These are phyloP conservation scores for Sugiyamaella castrensis DNA, from an alignment of 1,139 yeast species.

Conservation along the genomic window DNA sequence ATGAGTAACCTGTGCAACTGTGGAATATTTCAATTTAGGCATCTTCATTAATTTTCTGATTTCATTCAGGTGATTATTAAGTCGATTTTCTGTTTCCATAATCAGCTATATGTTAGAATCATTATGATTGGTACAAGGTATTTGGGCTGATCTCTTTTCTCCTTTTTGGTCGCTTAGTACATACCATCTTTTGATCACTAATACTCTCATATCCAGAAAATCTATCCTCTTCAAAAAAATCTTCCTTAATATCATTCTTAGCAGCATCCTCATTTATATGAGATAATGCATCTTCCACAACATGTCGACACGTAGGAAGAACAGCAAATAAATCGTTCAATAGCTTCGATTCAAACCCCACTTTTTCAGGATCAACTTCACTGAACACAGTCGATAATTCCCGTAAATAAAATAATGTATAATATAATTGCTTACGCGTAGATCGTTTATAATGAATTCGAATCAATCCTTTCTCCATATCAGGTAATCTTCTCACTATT, in stretches of 20 bases:
- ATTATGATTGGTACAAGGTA: constrained; percentile 14
- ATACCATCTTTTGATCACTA: constrained; percentile 28
- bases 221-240: constrained; percentile 29
- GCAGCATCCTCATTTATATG: constrained; percentile 61
- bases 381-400: constrained; percentile 23
- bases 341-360: constrained; percentile 24
- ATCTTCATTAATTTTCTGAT: constrained; percentile 51
- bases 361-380: constrained; percentile 14
- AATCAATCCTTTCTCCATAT: constrained; percentile 64
- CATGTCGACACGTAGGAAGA: constrained; percentile 24
- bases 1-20: constrained; percentile 55
- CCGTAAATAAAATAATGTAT: constrained; percentile 46
- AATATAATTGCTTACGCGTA: constrained; percentile 63
- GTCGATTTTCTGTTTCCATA: constrained; percentile 37
- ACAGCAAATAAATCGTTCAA: constrained; percentile 24
- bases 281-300: constrained; percentile 37
- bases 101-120: constrained; percentile 13
- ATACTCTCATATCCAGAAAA: constrained; percentile 45
- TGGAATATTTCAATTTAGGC: constrained; percentile 55
- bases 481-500: constrained; percentile 51
- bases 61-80: constrained; percentile 50
- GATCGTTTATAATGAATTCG: constrained; percentile 63
- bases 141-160: constrained; percentile 6
- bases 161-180: background rate
- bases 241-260: constrained; percentile 47